Conservation (phyloP, 139 green algal genomes). For the Asterochloris erici region DNA sequence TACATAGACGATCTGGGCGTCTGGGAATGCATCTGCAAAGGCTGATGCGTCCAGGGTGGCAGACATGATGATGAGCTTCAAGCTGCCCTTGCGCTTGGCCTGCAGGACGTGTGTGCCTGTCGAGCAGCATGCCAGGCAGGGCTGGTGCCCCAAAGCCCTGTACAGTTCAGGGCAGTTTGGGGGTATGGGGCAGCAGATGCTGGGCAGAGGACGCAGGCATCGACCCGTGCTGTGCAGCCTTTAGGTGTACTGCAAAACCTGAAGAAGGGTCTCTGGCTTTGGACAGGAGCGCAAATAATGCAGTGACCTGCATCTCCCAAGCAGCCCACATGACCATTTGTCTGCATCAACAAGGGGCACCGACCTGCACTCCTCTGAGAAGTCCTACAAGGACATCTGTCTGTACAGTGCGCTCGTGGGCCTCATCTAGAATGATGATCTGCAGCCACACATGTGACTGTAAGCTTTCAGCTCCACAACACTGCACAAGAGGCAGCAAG, state of each 20-base stretch:
- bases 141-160: neutral
- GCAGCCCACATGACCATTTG: neutral
- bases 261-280: too few relatives aligned
- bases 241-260: too few relatives aligned
- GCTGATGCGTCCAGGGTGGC: conserved; percentile 87
- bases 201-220: too few relatives aligned
- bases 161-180: too few relatives aligned
- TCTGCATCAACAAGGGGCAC: conserved; percentile 2
- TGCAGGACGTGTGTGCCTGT: neutral
- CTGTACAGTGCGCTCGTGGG: conserved; percentile 90
- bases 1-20: conserved; percentile 54
- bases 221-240: too few relatives aligned
- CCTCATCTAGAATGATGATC: conserved; percentile 93
- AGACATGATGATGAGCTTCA: conserved; percentile 92
- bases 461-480: neutral
- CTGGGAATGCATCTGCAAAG: conserved; percentile 80
- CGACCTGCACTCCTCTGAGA: conserved; percentile 69
- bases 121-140: too few relatives aligned
- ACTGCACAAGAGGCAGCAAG: neutral
- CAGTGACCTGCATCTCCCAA: neutral
- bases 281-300: neutral
- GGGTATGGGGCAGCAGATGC: too few relatives aligned
- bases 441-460: neutral
- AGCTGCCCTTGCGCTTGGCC: conserved; percentile 14
- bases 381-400: conserved; percentile 94